Evolutionary conservation across 2,329 filamentous ascomycete species (phyloP), one percentile per base, ranked within the genome.

Genomic region (Hysterium pulicare): DNA sequence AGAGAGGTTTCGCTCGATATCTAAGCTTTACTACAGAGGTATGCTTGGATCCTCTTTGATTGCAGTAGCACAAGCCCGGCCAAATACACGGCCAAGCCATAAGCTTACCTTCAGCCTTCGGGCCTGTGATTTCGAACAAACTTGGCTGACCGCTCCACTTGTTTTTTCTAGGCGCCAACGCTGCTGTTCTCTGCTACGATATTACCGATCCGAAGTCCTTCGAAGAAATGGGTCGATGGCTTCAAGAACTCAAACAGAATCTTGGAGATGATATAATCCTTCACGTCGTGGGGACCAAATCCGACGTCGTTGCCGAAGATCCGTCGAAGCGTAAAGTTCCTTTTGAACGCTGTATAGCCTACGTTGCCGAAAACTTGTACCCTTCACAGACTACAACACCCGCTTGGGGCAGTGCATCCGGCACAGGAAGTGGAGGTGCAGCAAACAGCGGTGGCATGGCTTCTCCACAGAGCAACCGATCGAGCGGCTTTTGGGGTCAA

Each of bases 271-370:
- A 90, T 54, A 83, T 94, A 40, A 84, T 96, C 36, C 78, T 96
- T 4, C 90, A 96, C 64, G 86, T 96, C n/a, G 90, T 97, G 7
- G 93, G 91, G 50, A 97, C 63, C 32, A 68, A 68, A 41, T 64
- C 86, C 47, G 91, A 98, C 67, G 82, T 97, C 33, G 90, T 96
- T 38, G 84, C 90, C 31, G 78, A 85, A 54, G 89, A 96, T 49
- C 90, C 91, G 4, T 76, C 78, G 5, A 75, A 77, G 48, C 83
- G 91, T 42, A 83, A 90, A 61, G 89, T 98, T 5, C 88, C 90
- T 16, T 97, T 97, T 64, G 91, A 98, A 69, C 82, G 87, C 50
- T 96, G 90, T 64, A 95, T 97, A 59, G 89, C 88, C 36, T 98
- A 96, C 68, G 89, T 96, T 30, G 90, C 90, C 20, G 90, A 96